Base-by-base conservation (phyloP, 2,329 filamentous ascomycete species). In the Davidsoniella australis region DNA sequence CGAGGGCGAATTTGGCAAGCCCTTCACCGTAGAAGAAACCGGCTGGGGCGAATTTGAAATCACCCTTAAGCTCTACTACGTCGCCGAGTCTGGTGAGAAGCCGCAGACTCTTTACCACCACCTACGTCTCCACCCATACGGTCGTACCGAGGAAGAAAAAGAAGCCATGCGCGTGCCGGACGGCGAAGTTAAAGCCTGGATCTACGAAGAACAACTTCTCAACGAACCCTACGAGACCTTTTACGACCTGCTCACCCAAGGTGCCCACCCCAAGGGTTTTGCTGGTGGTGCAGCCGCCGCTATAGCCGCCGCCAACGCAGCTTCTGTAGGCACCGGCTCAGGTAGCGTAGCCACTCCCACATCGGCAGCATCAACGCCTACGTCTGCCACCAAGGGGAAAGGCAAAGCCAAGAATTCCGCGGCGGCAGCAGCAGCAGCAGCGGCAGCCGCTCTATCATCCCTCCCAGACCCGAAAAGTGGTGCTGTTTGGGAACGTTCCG, bases 11-110 rank as follows among this genome's bases (percentile, higher is more conserved):
- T 65, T 68, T 0, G 69, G 70, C n/a, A 72, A 75, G 54, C 60
- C 87, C 9, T 98, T 95, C 59, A 71, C 85, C 59, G 82, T 96
- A 54, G 76, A 78, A 54, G 91, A 96, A 65, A 96, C 91, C 0
- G 91, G 91, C 45, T 98, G 93, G 85, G 91, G 91, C 59, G 91
- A 95, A 66, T 98, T 98, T 68, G 86, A 91, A 63, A 93, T 98
- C 59, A 85, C 88, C 55, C 82, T 98, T 61, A 87, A 94, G 61
- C 73, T 98, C 41, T 94, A 94, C 68, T 98, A 95, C 65, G 79
- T 85, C 50, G 79, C 83, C 50, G 84, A 93, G 61, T 83, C 80
- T 37, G 80, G 78, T 58, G 91, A 98, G 69, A 98, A 98, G 64
- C 85, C 89, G 4, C 85, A 94, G 65, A 93, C 88, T n/a, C 68